Evolutionary conservation across 192 early-diverging fungal species (phyloP).

Genomic region (Gamsiella multidivaricata): DNA sequence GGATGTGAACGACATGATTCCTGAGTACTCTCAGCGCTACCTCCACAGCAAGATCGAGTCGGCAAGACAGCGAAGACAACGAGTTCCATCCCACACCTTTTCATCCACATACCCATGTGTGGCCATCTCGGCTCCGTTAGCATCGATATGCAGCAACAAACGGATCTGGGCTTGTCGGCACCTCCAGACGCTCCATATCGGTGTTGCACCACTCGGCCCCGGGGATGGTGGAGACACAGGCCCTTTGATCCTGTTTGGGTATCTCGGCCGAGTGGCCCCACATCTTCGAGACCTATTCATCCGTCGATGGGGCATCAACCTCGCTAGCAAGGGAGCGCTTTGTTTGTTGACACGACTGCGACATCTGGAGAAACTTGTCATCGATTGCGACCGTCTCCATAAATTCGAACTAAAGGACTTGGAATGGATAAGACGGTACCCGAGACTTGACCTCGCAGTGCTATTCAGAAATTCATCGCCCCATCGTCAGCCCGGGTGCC

Average conservation of each 20-base stretch:
- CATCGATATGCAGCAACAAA: neutral
- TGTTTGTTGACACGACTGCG: conserved; percentile 4
- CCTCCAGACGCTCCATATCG: neutral
- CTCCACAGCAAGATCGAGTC: no score
- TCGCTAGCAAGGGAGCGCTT: neutral
- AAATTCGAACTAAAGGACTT: neutral
- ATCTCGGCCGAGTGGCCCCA: conserved; percentile 1
- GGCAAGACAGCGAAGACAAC: no score
- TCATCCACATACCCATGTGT: neutral
- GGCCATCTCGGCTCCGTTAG: neutral
- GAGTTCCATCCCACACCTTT: neutral
- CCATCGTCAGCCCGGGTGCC: no score
- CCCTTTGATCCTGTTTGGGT: conserved; percentile 4
- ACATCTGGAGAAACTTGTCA: neutral
- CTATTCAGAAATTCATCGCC: no score
- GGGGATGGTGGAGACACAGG: no score
- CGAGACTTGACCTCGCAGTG: neutral
- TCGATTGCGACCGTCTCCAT: neutral
- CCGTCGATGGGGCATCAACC: neutral
- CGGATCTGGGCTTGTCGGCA: neutral
- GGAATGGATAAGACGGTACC: neutral
- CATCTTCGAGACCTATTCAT: neutral
- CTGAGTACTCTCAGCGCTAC: no score
- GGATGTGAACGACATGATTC: neutral
- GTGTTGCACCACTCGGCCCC: neutral